Base-by-base conservation (phyloP, 805 yeast species). In the Starmerella cellae region DNA sequence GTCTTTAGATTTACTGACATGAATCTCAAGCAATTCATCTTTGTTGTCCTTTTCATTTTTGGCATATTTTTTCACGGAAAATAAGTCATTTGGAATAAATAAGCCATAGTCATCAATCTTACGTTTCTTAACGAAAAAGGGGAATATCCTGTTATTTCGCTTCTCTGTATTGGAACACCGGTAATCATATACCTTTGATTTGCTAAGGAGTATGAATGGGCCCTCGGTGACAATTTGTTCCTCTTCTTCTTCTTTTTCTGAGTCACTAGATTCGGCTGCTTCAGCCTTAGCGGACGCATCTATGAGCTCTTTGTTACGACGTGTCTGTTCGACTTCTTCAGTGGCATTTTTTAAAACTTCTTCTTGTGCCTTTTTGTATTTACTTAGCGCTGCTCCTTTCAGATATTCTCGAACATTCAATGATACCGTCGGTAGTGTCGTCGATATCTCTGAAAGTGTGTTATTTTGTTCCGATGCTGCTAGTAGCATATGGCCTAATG, bases 61-160 rank as follows among this genome's bases (percentile, higher is more conserved):
- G n/a, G 16, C 16, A 4, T n/a, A 11, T 6, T n/a, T 9, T 18
- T 31, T 31, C 20, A 5, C 6, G 10, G 34, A 11, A 10, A 44
- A 37, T 38, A 44, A 37, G 20, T 48, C 57, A 21, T 70, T 70
- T 47, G 79, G 77, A 18, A 87, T 76, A 2, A 77, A 62, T 43
- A 75, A 78, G 24, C 99, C 99, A 59, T 88, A 91, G 50, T 88
- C 96, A 56, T 91, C 97, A 37, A 69, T 64, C 50, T 80, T 74
- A 20, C 71, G 64, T 51, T 74, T 73, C 37, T 67, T 70, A 1
- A 72, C 70, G 30, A 73, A 63, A 51, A 66, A 80, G 11, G 95
- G 97, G 55, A 88, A 91, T 82, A 81, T 79, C 35, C 69, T 73
- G 59, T 66, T 69, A 60, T 56, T 45, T 11, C 51, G 50, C 23